Evolutionary conservation across 352 stramenopile species (phyloP).

Genomic region (Halophytophthora polymorphica): DNA sequence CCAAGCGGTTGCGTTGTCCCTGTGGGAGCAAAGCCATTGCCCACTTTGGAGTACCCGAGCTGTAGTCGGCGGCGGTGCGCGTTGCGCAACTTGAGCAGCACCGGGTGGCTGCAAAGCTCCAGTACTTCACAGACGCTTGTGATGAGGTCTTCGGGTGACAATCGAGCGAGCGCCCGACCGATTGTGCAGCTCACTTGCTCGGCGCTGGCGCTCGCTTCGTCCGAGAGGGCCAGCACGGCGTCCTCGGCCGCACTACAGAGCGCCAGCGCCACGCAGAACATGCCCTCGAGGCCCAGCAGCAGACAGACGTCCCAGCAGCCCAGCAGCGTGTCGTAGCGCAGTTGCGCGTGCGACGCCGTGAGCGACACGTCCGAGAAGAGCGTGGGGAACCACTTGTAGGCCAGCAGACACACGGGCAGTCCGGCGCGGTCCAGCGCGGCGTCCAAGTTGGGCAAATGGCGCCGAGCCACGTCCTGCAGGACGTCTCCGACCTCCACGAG

Average conservation of each 20-base stretch:
- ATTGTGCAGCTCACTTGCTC: constrained; percentile 71
- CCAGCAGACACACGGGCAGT: constrained; percentile 68
- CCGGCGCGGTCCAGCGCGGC: constrained; percentile 50
- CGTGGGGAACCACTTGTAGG: constrained; percentile 89
- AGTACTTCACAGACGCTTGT: constrained; percentile 81
- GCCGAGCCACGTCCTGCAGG: constrained; percentile 68
- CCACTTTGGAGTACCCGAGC: constrained; percentile 35
- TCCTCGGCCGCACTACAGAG: constrained; percentile 66
- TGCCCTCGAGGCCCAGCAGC: constrained; percentile 74
- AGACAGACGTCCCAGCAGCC: constrained; percentile 80
- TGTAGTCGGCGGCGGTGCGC: constrained; percentile 63
- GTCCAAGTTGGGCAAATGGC: constrained; percentile 65
- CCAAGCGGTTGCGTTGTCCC: not conserved
- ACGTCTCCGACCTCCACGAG: constrained; percentile 67
- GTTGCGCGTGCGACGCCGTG: constrained; percentile 65
- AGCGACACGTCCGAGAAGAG: constrained; percentile 84
- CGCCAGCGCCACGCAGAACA: constrained; percentile 71
- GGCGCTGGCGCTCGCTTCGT: constrained; percentile 24
- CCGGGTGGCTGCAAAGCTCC: constrained; percentile 67
- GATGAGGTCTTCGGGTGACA: constrained; percentile 59
- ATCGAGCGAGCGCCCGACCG: constrained; percentile 39
- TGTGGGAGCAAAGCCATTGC: constrained; percentile 16
- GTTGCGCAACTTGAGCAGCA: constrained; percentile 78
- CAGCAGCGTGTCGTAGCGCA: constrained; percentile 74
- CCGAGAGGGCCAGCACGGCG: constrained; percentile 39